Base-by-base conservation (phyloP, 495 filamentous ascomycete genomes). In the Tuber melanosporum region DNA sequence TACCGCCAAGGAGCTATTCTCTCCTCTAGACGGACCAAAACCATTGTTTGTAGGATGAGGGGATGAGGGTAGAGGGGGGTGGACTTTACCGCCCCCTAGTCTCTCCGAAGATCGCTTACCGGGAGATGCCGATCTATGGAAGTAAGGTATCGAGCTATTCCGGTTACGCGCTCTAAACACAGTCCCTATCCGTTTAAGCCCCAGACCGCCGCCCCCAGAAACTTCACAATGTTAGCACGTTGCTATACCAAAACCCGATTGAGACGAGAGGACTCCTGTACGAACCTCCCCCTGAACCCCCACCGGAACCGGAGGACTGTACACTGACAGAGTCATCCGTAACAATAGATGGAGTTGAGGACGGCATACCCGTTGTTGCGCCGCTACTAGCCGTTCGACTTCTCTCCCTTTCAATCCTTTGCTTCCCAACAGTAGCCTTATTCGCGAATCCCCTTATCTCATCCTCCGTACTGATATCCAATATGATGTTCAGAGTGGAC, bases 401-500 rank as follows among this genome's bases (percentile, higher is more conserved):
- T 86, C 77, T 78, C 74, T 84, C 80, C 70, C 82, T 74, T 73
- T 83, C 82, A 49, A 83, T 82, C 73, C 74, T 82, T 36, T 73
- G 73, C 70, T 76, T 79, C 42, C 89, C 88, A 26, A 83, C 78
- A 2, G 85, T 86, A 20, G 82, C 86, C 72, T 86, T 86, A 47
- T 86, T 82, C 8, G 90, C 90, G 84, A 95, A 98, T 42, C 90
- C 92, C 83, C 93, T 93, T 74, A 98, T 97, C 84, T 99, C 96
- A 83, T 92, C 91, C 52, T 89, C 88, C 1, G 94, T 97, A 84
- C 93, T 91, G 26, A 98, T 89, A 78, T 97, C 96, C 46, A 99
- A 88, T 78, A 99, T 87, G 22, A 89, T 88, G 76, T 94, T 95
- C 77, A 99, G 82, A 73, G 93, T 95, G 75, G 90, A 89, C 84